Evolutionary conservation across 495 filamentous ascomycete genomes (phyloP), one percentile per base, ranked within the genome.

Genomic region (Penicillium alfredii): DNA sequence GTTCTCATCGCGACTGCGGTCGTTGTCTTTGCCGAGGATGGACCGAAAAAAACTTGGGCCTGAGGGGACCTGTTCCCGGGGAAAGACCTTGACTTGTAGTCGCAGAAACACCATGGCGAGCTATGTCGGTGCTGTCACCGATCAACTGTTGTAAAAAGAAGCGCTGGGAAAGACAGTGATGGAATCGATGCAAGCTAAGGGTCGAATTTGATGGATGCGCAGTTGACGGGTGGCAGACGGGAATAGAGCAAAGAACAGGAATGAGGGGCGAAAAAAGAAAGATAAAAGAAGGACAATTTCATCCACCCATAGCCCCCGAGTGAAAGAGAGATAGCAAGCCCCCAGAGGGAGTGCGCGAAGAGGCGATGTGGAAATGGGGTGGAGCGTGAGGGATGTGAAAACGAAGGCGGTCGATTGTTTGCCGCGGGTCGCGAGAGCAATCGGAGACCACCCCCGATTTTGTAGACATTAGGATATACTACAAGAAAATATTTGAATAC

Each of bases 41-140:
- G 40, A 24, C 37, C 43, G 45, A 20, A 53, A 30, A 0, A 41
- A 33, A 15, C 31, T 29, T 11, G 45, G 32, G 8, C 28, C 21
- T 22, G 33, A 8, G 8, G 46, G 36, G 15, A 37, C 0, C 40
- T 55, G 63, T 12, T 61, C 60, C 18, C 42, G 50, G 1, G 65
- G 55, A 22, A 34, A 60, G 41, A 69, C 51, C 38, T 58, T 61
- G 9, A 66, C 55, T 5, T 53, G 47, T 1, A 69, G 41, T 10
- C 63, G 61, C 9, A 69, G 45, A 23, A 60, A 50, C 22, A 66
- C 60, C 60, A 67, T 63, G 5, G 13, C 15, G 39, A 35, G 4
- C 4, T 16, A n/a, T n/a, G n/a, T n/a, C n/a, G n/a, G n/a, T n/a
- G n/a, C n/a, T n/a, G n/a, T n/a, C n/a, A n/a, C n/a, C n/a, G n/a